phyloP scores from a whole-genome alignment of 2,329 filamentous ascomycete species.

The Sarocladiaceae sp. region DNA sequence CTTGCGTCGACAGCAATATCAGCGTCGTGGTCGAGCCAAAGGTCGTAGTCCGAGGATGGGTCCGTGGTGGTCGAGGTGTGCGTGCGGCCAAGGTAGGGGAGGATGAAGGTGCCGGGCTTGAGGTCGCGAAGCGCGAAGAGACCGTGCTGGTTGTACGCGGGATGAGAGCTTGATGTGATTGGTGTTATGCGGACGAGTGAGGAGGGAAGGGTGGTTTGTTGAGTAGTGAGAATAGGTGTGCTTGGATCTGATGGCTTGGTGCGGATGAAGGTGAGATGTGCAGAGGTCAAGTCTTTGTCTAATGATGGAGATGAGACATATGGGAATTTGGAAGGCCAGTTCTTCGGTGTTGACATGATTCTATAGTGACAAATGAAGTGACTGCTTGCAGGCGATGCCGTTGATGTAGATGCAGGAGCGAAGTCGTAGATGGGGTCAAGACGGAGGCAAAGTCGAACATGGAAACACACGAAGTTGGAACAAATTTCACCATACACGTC shows the following conservation, averaged over 20 bases:
- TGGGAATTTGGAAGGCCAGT: conserved; percentile 51
- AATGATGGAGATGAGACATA: conserved; percentile 50
- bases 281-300: conserved; percentile 38
- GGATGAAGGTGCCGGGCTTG: conserved; percentile 48
- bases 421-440: too few species aligned
- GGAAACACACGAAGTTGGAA: too few species aligned
- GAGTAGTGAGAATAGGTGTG: conserved; percentile 19
- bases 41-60: conserved; percentile 51
- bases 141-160: conserved; percentile 53
- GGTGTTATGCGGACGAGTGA: conserved; percentile 48
- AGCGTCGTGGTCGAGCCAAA: conserved; percentile 55
- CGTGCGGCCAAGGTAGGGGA: conserved; percentile 59
- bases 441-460: too few species aligned
- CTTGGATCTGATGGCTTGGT: conserved; percentile 20
- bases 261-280: conserved; percentile 36
- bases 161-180: conserved; percentile 48
- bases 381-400: too few species aligned
- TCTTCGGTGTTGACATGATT: conserved; percentile 42
- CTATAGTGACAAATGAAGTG: too few species aligned
- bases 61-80: conserved; percentile 36
- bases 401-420: background rate
- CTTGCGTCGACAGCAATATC: conserved; percentile 59
- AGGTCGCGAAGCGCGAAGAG: conserved; percentile 56
- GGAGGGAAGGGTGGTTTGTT: conserved; percentile 42
- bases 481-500: too few species aligned